phyloP scores from a whole-genome alignment of 2,329 filamentous ascomycete species.

The Leptographium radiaticola region DNA sequence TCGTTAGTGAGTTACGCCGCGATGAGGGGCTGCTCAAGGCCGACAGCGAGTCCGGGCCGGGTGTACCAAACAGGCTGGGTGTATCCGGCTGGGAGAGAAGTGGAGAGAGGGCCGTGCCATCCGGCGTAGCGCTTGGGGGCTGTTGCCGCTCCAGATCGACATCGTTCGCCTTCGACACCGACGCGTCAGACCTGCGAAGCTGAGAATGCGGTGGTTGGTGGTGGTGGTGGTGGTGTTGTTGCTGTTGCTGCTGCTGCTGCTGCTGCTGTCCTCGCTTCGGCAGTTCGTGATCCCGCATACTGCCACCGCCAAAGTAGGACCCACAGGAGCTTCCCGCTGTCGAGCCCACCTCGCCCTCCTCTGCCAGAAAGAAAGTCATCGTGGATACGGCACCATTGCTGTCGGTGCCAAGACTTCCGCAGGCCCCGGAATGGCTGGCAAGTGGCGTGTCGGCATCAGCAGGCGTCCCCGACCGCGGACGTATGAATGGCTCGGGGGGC shows the following conservation, averaged over 20 bases:
- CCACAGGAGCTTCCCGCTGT: conserved; percentile 15
- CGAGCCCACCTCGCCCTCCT: conserved; percentile 32
- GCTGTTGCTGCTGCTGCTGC: neutral
- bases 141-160: conserved; percentile 7
- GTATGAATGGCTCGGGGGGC: conserved; percentile 28
- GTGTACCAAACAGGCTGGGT: conserved; percentile 27
- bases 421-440: conserved; percentile 10
- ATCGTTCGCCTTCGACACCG: neutral
- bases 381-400: conserved; percentile 16
- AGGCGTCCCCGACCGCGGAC: conserved; percentile 22
- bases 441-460: conserved; percentile 19
- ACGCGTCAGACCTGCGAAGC: neutral
- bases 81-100: conserved; percentile 27
- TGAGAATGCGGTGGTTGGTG: neutral
- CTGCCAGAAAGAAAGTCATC: conserved; percentile 38
- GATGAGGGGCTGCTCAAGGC: conserved; percentile 30
- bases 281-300: neutral
- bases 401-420: neutral
- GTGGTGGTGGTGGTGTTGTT: neutral
- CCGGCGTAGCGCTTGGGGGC: no score
- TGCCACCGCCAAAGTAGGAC: conserved; percentile 13
- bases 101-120: neutral
- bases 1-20: conserved; percentile 33
- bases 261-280: neutral
- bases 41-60: conserved; percentile 22